phyloP scores from a whole-genome alignment of 2,329 filamentous ascomycete genomes.

The Aspergillus awamori region DNA sequence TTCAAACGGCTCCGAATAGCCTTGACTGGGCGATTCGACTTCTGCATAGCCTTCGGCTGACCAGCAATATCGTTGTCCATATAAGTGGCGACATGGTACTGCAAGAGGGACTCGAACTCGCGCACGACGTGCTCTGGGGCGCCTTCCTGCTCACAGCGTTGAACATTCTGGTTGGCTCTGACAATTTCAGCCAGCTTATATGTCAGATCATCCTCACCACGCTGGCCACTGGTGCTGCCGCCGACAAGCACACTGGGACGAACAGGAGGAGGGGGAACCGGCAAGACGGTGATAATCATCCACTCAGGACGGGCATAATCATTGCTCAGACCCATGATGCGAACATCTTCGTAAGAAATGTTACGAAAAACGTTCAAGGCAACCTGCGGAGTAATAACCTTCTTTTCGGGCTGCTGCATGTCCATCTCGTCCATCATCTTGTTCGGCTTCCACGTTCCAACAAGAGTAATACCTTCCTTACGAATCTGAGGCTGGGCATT shows the following conservation, averaged over 20 bases:
- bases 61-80: slow-evolving; percentile 99
- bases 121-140: slow-evolving; percentile 86
- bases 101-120: slow-evolving; percentile 88
- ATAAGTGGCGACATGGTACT: slow-evolving; percentile 98
- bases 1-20: slow-evolving; percentile 96
- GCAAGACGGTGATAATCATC: slow-evolving; percentile 95
- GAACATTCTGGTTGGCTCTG: slow-evolving; percentile 92
- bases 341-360: slow-evolving; percentile 78
- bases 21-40: slow-evolving; percentile 95
- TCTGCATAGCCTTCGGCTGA: slow-evolving; percentile 90
- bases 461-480: slow-evolving; percentile 81
- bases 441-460: slow-evolving; percentile 73
- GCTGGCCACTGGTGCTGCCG: slow-evolving; percentile 85
- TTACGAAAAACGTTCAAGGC: slow-evolving; percentile 84
- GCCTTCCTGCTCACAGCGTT: slow-evolving; percentile 86
- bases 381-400: slow-evolving; percentile 78
- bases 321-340: slow-evolving; percentile 85
- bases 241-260: slow-evolving; percentile 97
- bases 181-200: slow-evolving; percentile 99
- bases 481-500: slow-evolving; percentile 87
- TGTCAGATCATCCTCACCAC: slow-evolving; percentile 97
- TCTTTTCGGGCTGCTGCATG: slow-evolving; percentile 73
- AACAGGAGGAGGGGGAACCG: slow-evolving; percentile 92
- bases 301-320: slow-evolving; percentile 97
- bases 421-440: slow-evolving; percentile 69